phyloP scores from a whole-genome alignment of 2,329 filamentous ascomycete genomes.

The Aspergillus sp. region DNA sequence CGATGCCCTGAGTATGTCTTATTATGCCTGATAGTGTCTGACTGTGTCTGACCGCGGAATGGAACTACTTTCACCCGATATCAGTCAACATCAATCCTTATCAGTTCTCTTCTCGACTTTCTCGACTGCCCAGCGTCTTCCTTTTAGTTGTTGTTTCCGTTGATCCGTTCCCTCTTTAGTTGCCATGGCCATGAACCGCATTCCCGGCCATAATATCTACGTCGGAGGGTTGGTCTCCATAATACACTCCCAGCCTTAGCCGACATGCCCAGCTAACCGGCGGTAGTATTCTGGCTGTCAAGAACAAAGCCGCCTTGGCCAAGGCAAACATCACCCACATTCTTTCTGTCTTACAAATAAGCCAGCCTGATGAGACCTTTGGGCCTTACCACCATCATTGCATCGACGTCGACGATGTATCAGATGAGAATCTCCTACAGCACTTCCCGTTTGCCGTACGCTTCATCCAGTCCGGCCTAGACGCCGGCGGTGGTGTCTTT shows the following conservation, averaged over 20 bases:
- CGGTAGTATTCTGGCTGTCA: constrained; percentile 66
- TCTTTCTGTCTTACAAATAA: constrained; percentile 66
- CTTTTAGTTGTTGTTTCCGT: too few species aligned
- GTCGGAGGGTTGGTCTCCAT: constrained; percentile 59
- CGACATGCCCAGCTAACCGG: constrained; percentile 2
- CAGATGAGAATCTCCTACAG: constrained; percentile 76
- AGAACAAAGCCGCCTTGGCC: constrained; percentile 59
- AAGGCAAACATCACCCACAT: constrained; percentile 78
- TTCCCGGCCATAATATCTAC: constrained; percentile 63
- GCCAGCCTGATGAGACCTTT: constrained; percentile 47
- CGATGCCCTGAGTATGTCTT: too few species aligned
- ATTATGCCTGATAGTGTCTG: too few species aligned
- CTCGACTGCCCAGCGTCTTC: too few species aligned
- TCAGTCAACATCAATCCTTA: too few species aligned
- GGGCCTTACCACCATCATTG: constrained; percentile 61
- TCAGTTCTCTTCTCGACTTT: too few species aligned
- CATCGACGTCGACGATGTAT: constrained; percentile 82
- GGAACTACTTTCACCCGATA: too few species aligned
- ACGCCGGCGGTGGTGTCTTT: constrained; percentile 50
- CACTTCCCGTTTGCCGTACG: constrained; percentile 68
- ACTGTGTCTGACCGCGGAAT: too few species aligned
- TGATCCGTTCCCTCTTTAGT: too few species aligned
- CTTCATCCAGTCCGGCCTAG: constrained; percentile 73
- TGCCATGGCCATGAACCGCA: constrained; percentile 47
- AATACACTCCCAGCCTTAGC: neutral